A percentile compares a stretch with the other conserved stretches of the same genome.
Evolutionary conservation across 2,329 filamentous ascomycete species (phyloP).

Genomic region (Sclerotiophoma versabilis): DNA sequence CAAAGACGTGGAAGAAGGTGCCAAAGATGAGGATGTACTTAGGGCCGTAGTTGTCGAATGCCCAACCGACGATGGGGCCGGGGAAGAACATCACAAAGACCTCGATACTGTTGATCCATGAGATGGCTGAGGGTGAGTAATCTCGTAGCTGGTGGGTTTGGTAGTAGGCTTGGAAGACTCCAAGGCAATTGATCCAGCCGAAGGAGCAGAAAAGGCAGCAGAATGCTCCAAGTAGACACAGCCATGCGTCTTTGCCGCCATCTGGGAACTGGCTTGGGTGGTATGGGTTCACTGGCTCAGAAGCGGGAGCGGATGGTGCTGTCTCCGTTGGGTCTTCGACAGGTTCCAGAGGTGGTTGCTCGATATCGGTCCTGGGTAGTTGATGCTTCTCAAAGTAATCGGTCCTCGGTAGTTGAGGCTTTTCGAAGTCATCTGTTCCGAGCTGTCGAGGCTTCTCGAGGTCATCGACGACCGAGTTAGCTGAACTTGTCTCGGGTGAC

Average conservation of each 20-base stretch:
- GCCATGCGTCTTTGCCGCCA: conserved; percentile 47
- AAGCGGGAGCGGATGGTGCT: conserved; percentile 6
- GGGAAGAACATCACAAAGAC: conserved; percentile 59
- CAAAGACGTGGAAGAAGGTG: conserved; percentile 64
- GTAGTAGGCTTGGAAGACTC: conserved; percentile 58
- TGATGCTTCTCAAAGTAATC: too few species aligned
- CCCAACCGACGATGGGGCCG: conserved; percentile 68
- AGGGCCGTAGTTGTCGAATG: conserved; percentile 70
- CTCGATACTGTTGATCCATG: conserved; percentile 56
- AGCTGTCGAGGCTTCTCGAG: conserved; percentile 17
- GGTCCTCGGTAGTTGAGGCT: too few species aligned
- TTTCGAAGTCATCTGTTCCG: conserved; percentile 18
- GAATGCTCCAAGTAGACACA: conserved; percentile 36
- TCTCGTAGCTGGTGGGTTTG: conserved; percentile 50
- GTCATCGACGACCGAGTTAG: conserved; percentile 25
- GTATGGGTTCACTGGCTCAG: conserved; percentile 28
- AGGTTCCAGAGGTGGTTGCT: conserved; percentile 21
- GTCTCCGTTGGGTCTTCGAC: conserved; percentile 21
- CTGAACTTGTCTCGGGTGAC: conserved; percentile 20
- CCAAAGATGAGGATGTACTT: conserved; percentile 62
- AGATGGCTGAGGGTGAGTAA: conserved; percentile 50
- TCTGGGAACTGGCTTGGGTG: conserved; percentile 48
- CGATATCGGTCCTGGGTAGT: conserved; percentile 17
- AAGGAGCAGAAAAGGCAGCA: conserved; percentile 47
- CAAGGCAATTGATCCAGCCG: conserved; percentile 55